Percentiles rank a stretch among this genome's conserved stretches.
These are phyloP conservation scores for Triticum aestivum DNA, from an alignment of 176 grass and related monocot genomes.

Conservation along the genomic window IWGSC_CS_RefSeq_v2.1 NC_057806.1:527280897-527281396, in stretches of 20 bases:
- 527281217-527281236: conserved; percentile 23
- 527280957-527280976: not conserved
- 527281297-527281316: conserved; percentile 64
- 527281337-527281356: conserved; percentile 86
- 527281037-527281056: conserved; percentile 14
- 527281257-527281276: conserved; percentile 12
- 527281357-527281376: conserved; percentile 85
- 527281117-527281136: conserved; percentile 99
- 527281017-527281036: not conserved
- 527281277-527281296: not conserved
- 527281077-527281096: conserved; percentile 97
- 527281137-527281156: conserved; percentile 87
- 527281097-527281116: conserved; percentile 90
- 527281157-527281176: conserved; percentile 98
- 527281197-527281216: conserved; percentile 97
- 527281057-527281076: conserved; percentile 41
- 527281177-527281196: conserved; percentile 94
- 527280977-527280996: not conserved
- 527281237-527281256: not conserved
- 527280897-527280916: not conserved
- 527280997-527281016: not conserved
- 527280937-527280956: not conserved
- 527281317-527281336: conserved; percentile 96
- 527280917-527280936: not conserved
- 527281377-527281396: conserved; percentile 72